phyloP scores from a whole-genome alignment of 306 rosid genomes.

The Mimosa pudica region DNA sequence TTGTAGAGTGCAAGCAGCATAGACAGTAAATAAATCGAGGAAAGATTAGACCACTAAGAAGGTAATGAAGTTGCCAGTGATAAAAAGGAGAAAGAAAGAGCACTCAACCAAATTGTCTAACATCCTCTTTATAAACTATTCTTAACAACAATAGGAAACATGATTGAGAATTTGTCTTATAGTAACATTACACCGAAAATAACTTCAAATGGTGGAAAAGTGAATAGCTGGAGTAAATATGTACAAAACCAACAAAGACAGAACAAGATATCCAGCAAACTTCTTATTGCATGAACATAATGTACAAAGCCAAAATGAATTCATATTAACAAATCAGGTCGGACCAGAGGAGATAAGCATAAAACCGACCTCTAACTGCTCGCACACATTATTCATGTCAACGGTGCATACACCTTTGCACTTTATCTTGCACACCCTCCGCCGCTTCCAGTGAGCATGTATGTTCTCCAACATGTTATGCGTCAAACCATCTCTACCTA shows the following conservation, averaged over 20 bases:
- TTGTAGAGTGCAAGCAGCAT: conserved; percentile 8
- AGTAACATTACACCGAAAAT: conserved; percentile 1
- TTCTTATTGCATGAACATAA: neutral
- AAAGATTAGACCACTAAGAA: conserved; percentile 19
- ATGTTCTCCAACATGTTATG: conserved; percentile 99
- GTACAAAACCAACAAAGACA: neutral
- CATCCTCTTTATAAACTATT: neutral
- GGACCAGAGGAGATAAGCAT: conserved; percentile 24
- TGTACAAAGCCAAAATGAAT: conserved; percentile 7
- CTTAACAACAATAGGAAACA: neutral
- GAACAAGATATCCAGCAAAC: neutral
- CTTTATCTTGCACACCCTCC: conserved; percentile 88
- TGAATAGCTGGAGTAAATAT: neutral
- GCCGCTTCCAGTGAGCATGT: conserved; percentile 68
- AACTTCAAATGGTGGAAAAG: neutral
- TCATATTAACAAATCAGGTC: neutral
- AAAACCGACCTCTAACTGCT: conserved; percentile 78
- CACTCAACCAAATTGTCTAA: neutral
- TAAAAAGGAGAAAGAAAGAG: neutral
- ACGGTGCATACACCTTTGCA: conserved; percentile 91
- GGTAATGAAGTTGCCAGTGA: conserved; percentile 24
- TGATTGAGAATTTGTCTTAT: conserved; percentile 5
- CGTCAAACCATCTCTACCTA: conserved; percentile 98
- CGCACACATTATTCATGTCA: conserved; percentile 74
- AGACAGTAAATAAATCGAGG: conserved; percentile 1